Base-by-base conservation (phyloP, 371 early-diverging fungal species). In the Saksenaea vasiformis region DNA sequence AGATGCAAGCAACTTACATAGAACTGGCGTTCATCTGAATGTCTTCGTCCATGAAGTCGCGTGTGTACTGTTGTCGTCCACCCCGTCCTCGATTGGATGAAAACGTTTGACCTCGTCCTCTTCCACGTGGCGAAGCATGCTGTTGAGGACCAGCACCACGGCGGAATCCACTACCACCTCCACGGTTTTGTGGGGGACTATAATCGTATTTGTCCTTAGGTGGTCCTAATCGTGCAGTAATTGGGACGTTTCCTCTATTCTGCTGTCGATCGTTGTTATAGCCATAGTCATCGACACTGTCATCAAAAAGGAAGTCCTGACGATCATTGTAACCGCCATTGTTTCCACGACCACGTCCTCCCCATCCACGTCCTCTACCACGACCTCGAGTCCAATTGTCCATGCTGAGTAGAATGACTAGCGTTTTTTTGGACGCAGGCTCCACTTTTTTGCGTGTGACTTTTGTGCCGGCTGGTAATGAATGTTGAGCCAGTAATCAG, bases 21-120 rank as follows among this genome's bases (percentile, higher is more conserved):
- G 38, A 37, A n/a, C 51, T 14, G 58, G 68, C 66, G 60, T 66
- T 56, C 80, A 80, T 77, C 34, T 68, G 70, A 39, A 72, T 77
- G 55, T 80, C 80, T 59, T 80, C 77, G 14, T 75, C 76, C 1
- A 70, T 59, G 51, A 79, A 73, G 11, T 71, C 71, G 17, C 68
- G 66, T 31, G 69, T 74, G 34, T 71, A 76, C 35, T 63, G 60
- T 27, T 55, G 57, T 54, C 65, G 53, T 26, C 66, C 68, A 14
- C 68, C 67, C 1, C 68, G 51, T 13, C 72, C 65, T 22, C 76
- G 64, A 54, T 39, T 44, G 57, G 47, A 56, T 19, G 35, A 35
- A n/a, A 39, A 56, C 35, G 57, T 41, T 27, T 64, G 56, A 43
- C 56, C 37, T 54, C 41, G 34, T 26, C 59, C 47, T 24, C 58